Evolutionary conservation across 495 filamentous ascomycete genomes (phyloP).

Genomic region (Aspergillus ostianus): DNA sequence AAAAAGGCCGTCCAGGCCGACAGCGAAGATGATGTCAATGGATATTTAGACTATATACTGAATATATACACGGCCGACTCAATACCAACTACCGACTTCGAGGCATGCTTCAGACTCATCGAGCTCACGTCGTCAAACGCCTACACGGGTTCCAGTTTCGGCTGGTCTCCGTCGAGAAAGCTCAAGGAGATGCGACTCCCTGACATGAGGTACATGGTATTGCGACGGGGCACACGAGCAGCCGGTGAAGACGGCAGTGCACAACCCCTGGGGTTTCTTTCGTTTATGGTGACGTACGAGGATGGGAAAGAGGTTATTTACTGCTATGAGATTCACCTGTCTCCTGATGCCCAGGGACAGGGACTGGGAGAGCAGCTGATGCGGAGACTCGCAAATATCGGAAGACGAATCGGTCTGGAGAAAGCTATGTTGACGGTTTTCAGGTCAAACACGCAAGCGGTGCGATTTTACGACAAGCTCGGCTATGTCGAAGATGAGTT

Average conservation of each 20-base stretch:
- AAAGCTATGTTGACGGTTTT: conserved; percentile 90
- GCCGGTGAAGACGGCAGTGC: conserved; percentile 4
- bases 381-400: conserved; percentile 41
- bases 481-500: conserved; percentile 69
- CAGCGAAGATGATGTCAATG: neutral
- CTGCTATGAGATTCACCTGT: conserved; percentile 84
- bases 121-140: conserved; percentile 63
- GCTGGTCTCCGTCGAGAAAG: conserved; percentile 73
- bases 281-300: conserved; percentile 82
- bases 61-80: conserved; percentile 45
- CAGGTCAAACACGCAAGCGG: conserved; percentile 57
- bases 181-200: conserved; percentile 70
- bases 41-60: conserved; percentile 5
- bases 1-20: neutral
- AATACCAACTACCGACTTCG: conserved; percentile 53
- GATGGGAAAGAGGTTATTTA: conserved; percentile 73
- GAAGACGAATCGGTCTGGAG: conserved; percentile 45
- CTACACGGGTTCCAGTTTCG: conserved; percentile 61
- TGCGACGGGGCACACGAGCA: conserved; percentile 37
- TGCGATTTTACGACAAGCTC: conserved; percentile 63
- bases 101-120: conserved; percentile 69
- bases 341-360: conserved; percentile 47
- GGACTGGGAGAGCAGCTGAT: conserved; percentile 45
- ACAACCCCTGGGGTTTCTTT: conserved; percentile 63
- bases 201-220: conserved; percentile 65